phyloP scores from a whole-genome alignment of 306 rosid species.

The Potentilla sterilis region DNA sequence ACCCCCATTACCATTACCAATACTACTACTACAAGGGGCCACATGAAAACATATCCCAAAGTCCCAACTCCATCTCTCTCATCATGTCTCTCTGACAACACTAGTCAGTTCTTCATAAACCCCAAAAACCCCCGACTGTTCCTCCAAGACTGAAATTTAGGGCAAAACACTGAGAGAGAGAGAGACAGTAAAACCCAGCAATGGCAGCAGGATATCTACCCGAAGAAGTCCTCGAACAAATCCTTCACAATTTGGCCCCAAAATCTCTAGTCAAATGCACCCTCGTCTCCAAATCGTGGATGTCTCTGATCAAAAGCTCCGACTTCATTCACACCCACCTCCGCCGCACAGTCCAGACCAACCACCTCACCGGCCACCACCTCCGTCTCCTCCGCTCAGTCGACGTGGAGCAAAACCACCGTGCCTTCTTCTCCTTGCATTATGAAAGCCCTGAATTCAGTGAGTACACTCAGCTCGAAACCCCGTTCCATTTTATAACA shows the following conservation, averaged over 20 bases:
- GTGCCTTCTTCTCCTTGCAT: neutral
- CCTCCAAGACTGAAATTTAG: neutral
- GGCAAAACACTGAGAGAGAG: neutral
- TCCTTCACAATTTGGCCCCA: neutral
- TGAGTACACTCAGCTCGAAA: conserved; percentile 4
- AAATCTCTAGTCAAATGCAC: neutral
- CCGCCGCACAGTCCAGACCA: neutral
- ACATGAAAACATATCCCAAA: neutral
- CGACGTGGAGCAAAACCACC: neutral
- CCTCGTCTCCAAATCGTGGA: neutral
- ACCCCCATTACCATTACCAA: no score
- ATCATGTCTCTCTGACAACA: neutral
- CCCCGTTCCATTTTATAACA: neutral
- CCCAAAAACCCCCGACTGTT: neutral
- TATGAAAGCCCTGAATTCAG: neutral
- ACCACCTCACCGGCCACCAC: neutral
- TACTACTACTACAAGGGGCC: no score
- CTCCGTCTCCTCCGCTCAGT: neutral
- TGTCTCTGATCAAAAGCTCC: neutral
- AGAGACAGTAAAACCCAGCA: neutral
- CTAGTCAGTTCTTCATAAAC: neutral
- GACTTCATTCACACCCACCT: neutral
- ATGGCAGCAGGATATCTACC: neutral
- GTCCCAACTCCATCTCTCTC: neutral
- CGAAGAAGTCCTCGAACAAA: neutral